Base-by-base conservation (phyloP, 2,329 filamentous ascomycete genomes). In the Epichloe sp. region DNA sequence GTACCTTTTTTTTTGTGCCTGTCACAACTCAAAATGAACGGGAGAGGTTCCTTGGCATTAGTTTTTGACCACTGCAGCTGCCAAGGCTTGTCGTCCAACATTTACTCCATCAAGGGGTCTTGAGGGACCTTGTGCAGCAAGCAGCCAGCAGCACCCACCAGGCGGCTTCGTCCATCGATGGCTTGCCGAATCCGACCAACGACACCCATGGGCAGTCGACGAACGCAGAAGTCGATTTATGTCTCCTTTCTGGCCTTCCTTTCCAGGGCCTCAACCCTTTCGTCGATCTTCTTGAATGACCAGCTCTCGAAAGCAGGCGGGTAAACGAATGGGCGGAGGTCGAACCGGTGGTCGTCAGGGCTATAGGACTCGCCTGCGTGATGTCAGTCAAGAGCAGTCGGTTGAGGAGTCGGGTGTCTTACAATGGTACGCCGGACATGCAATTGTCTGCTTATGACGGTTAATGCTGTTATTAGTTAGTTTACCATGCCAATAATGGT, bases 231-330 rank as follows among this genome's bases (percentile, higher is more conserved):
- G 6, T n/a, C 17, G 6, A 23, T 10, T 11, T 26, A 47, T 11
- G 35, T 23, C 19, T 34, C 55, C 51, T 8, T 21, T 2, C 8
- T 26, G 14, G 47, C 47, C 26, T 40, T 49, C 55, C 56, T 64
- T 50, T 70, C 61, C 5, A 70, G 56, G 47, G 56, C 61, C 46
- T 60, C 63, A 1, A 69, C 55, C 52, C 65, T 63, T 54, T 59
- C 58, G 50, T 72, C 68, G 38, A 72, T 70, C 56, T 58, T 66
- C 54, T 65, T 67, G 44, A 75, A 70, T 2, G 58, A 58, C 60
- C 62, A 69, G 44, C 56, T 62, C 54, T 64, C 55, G 53, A 53
- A 70, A 40, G 63, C 60, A 0, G 62, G 56, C 1, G 66, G 66
- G 53, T 70, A 61, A 38, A 61, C 44, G 35, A 59, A 58, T 3